These are phyloP conservation scores for Pseudogymnoascus sp. DNA, from an alignment of 2,329 filamentous ascomycete genomes.

Conservation along the genomic window DNA sequence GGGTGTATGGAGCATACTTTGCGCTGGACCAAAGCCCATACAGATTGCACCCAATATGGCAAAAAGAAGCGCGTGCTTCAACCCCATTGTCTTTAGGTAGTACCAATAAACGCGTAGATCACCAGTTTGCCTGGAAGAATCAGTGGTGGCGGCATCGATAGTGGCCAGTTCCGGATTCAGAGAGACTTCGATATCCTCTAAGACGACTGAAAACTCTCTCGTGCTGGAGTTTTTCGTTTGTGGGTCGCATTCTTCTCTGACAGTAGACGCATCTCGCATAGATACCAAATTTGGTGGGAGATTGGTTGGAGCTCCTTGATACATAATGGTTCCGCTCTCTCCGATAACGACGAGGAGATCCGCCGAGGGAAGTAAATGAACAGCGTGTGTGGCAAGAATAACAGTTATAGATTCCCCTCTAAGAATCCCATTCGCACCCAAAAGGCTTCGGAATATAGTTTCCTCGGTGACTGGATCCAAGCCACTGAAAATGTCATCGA, in stretches of 20 bases:
- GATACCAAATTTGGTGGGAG: slow-evolving; percentile 2
- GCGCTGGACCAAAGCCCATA: neutral
- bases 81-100: slow-evolving; percentile 23
- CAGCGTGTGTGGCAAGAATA: slow-evolving; percentile 28
- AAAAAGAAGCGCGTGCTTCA: slow-evolving; percentile 10
- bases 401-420: slow-evolving; percentile 26
- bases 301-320: slow-evolving; percentile 11
- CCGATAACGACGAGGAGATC: slow-evolving; percentile 14
- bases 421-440: slow-evolving; percentile 12
- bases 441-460: slow-evolving; percentile 14
- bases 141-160: neutral
- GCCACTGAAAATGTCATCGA: slow-evolving; percentile 22
- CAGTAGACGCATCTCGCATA: neutral
- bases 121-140: slow-evolving; percentile 16
- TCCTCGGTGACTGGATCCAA: slow-evolving; percentile 19
- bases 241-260: neutral
- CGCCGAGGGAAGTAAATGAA: neutral
- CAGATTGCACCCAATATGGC: neutral
- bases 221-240: neutral
- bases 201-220: neutral
- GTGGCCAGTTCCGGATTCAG: neutral
- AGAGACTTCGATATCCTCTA: neutral
- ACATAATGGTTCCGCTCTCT: slow-evolving; percentile 9
- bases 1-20: neutral
- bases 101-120: slow-evolving; percentile 25